phyloP scores from a whole-genome alignment of 768 basidiomycete species.

The Hericium coralloides region DNA sequence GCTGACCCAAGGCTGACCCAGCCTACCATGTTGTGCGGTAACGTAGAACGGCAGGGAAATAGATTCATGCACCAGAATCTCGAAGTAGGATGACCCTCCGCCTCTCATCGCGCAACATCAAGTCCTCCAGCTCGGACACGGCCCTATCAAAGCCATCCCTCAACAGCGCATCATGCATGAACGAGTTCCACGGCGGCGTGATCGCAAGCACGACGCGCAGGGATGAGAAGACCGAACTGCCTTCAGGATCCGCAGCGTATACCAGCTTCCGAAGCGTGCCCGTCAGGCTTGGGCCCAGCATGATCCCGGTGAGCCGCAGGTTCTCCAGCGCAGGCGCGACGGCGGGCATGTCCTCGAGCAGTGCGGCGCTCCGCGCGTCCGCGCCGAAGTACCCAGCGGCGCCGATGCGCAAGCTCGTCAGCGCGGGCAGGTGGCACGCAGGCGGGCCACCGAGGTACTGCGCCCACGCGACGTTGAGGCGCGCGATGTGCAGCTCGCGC shows the following conservation, averaged over 20 bases:
- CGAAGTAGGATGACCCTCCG: neutral
- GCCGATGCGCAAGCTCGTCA: neutral
- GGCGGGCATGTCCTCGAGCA: neutral
- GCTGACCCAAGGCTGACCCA: too few relatives aligned
- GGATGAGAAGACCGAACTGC: neutral
- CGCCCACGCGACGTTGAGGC: neutral
- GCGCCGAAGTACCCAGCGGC: neutral
- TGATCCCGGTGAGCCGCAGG: neutral
- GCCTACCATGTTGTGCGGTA: neutral
- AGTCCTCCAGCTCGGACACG: neutral
- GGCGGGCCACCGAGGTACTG: too few relatives aligned
- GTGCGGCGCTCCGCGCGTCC: neutral
- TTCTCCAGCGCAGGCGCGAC: neutral
- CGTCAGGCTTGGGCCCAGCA: neutral
- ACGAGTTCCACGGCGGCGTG: neutral
- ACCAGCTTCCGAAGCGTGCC: neutral
- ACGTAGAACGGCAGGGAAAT: neutral
- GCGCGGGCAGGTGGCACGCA: neutral
- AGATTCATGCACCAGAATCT: neutral
- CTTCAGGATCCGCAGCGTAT: neutral
- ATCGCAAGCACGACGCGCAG: neutral
- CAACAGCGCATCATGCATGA: neutral
- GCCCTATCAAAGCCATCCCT: neutral
- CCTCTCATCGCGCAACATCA: neutral
- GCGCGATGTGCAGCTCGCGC: neutral